Evolutionary conservation across 2,329 filamentous ascomycete species (phyloP).

Genomic region (Lasiodiplodia sp.): DNA sequence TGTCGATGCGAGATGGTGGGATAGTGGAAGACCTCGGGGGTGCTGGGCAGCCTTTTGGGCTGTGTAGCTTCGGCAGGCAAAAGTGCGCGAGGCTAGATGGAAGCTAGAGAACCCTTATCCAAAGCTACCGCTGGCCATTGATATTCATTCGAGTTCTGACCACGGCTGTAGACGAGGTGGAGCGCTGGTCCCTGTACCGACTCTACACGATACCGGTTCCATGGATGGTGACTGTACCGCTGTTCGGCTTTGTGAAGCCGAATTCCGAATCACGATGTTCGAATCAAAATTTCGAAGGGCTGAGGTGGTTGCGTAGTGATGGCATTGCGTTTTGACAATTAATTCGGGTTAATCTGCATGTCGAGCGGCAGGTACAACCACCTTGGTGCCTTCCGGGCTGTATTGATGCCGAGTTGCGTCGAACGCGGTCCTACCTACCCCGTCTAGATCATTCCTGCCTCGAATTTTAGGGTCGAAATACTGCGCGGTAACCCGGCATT

Average conservation of each 20-base stretch:
- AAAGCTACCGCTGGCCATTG: too few relatives aligned
- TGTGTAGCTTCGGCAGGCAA: background rate
- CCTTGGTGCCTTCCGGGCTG: background rate
- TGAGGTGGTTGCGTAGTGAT: background rate
- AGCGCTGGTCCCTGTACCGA: background rate
- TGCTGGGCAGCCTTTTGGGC: too few relatives aligned
- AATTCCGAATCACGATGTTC: background rate
- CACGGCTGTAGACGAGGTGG: too few relatives aligned
- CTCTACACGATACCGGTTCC: background rate
- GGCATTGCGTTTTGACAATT: background rate
- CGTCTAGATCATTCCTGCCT: too few relatives aligned
- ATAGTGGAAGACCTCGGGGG: too few relatives aligned
- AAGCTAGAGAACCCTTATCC: background rate
- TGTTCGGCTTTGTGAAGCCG: background rate
- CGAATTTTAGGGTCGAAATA: too few relatives aligned
- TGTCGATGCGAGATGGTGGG: too few relatives aligned
- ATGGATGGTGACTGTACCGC: background rate
- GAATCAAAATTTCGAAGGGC: too few relatives aligned
- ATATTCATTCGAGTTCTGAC: too few relatives aligned
- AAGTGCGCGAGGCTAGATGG: background rate
- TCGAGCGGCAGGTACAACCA: background rate
- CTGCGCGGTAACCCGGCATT: too few relatives aligned
- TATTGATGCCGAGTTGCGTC: too few relatives aligned
- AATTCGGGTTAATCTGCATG: background rate
- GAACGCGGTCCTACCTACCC: too few relatives aligned